A percentile compares a stretch with the other conserved stretches of the same genome.
Evolutionary conservation across 768 basidiomycete genomes (phyloP).

Genomic region (Leccinum boreale): DNA sequence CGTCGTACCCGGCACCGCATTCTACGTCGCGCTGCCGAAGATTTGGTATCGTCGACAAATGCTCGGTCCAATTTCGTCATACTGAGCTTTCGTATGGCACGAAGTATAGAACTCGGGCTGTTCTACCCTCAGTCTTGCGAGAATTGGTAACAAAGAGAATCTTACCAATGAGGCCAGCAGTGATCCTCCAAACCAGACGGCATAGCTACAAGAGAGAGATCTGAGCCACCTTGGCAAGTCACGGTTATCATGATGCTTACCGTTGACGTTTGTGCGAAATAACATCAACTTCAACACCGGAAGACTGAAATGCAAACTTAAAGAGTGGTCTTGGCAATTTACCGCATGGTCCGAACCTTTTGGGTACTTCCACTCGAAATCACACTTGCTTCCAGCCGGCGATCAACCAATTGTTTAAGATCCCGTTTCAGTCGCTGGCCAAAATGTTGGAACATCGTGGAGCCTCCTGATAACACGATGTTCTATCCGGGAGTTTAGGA

Average conservation of each 20-base stretch:
- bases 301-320: conserved; percentile 54
- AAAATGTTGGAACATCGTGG: conserved; percentile 99
- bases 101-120: conserved; percentile 95
- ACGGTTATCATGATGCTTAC: conserved; percentile 35
- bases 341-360: conserved; percentile 49
- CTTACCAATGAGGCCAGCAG: conserved; percentile 87
- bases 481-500: conserved; percentile 51
- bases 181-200: conserved; percentile 98
- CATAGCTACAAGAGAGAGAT: conserved; percentile 50
- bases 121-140: conserved; percentile 4
- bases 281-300: conserved; percentile 96
- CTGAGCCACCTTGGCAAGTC: conserved; percentile 1
- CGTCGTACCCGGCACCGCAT: neutral
- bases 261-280: conserved; percentile 98
- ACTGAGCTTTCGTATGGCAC: conserved; percentile 92
- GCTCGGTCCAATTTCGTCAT: conserved; percentile 89
- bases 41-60: conserved; percentile 93
- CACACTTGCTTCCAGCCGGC: conserved; percentile 76
- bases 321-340: neutral
- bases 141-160: neutral
- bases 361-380: conserved; percentile 68
- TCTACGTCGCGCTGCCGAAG: conserved; percentile 81
- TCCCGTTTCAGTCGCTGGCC: conserved; percentile 96
- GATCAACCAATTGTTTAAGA: conserved; percentile 90
- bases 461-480: conserved; percentile 95